These are phyloP conservation scores for Nicotiana benthamiana DNA, from an alignment of 257 asterid genomes.

Conservation along the genomic window DNA sequence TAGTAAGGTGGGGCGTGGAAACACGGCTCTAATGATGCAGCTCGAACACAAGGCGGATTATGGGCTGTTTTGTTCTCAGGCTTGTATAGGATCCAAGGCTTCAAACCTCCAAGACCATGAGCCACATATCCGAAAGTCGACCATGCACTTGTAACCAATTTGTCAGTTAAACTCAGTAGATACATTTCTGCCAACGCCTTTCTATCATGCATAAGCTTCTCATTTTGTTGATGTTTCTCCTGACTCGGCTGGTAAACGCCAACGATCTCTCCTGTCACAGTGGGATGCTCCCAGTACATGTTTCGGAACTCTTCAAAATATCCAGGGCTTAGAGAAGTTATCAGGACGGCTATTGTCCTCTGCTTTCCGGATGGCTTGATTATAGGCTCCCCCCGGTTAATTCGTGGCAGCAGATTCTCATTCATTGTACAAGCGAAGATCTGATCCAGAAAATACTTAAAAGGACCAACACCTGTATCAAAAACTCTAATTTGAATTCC, in stretches of 20 bases:
- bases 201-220: conserved; percentile 40
- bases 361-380: conserved; percentile 8
- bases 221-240: conserved; percentile 48
- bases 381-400: conserved; percentile 15
- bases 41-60: conserved; percentile 45
- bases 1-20: conserved; percentile 55
- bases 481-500: conserved; percentile 69
- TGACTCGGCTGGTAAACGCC: conserved; percentile 53
- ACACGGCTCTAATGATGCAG: conserved; percentile 61
- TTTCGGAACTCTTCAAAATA: conserved; percentile 49
- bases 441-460: conserved; percentile 46
- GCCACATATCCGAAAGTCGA: conserved; percentile 86
- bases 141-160: conserved; percentile 66
- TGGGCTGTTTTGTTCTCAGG: conserved; percentile 40
- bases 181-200: conserved; percentile 75
- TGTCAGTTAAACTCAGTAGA: conserved; percentile 59
- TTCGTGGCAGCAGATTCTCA: conserved; percentile 43
- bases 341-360: conserved; percentile 35
- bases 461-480: conserved; percentile 26
- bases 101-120: conserved; percentile 71
- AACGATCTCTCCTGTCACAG: conserved; percentile 44
- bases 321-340: conserved; percentile 52
- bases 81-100: conserved; percentile 69
- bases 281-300: conserved; percentile 59
- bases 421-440: conserved; percentile 42